A percentile compares a stretch with the other conserved stretches of the same genome.
Conservation (phyloP, 1,284 basidiomycete genomes). For the Tilletia setariae region DNA sequence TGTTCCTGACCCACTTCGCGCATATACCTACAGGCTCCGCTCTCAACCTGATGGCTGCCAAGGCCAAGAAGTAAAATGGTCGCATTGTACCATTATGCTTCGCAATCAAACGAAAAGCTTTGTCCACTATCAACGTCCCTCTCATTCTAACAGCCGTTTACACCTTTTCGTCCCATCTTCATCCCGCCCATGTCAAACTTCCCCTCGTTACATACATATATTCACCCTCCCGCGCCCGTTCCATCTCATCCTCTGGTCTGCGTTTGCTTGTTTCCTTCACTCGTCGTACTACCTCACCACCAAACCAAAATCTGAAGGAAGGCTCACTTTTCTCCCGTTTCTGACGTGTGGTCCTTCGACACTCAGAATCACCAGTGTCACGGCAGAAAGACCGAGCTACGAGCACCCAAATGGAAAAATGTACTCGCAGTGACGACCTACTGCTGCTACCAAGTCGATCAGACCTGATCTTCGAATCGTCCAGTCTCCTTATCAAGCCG, state of each 20-base stretch:
- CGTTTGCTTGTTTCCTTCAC: no score
- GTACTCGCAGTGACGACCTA: no score
- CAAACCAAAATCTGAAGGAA: neutral
- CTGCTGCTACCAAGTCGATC: no score
- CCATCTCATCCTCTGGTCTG: neutral
- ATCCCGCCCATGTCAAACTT: neutral
- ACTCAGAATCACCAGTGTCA: no score
- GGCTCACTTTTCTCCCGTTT: neutral
- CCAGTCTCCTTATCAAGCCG: no score
- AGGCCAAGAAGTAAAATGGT: slow-evolving; percentile 29
- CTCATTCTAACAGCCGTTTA: neutral
- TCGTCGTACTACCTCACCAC: neutral
- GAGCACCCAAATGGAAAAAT: no score
- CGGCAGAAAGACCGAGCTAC: no score
- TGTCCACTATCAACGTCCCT: neutral
- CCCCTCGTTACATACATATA: neutral
- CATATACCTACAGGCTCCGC: slow-evolving; percentile 21
- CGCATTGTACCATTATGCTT: neutral
- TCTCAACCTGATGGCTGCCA: slow-evolving; percentile 51
- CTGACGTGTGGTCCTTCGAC: no score
- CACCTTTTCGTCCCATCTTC: no score
- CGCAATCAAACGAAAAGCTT: no score
- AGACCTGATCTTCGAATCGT: no score
- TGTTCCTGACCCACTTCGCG: neutral
- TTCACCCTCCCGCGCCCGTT: neutral